Evolutionary conservation across 2,329 filamentous ascomycete genomes (phyloP), one percentile per base, ranked within the genome.

Genomic region (Colletotrichum sp.): DNA sequence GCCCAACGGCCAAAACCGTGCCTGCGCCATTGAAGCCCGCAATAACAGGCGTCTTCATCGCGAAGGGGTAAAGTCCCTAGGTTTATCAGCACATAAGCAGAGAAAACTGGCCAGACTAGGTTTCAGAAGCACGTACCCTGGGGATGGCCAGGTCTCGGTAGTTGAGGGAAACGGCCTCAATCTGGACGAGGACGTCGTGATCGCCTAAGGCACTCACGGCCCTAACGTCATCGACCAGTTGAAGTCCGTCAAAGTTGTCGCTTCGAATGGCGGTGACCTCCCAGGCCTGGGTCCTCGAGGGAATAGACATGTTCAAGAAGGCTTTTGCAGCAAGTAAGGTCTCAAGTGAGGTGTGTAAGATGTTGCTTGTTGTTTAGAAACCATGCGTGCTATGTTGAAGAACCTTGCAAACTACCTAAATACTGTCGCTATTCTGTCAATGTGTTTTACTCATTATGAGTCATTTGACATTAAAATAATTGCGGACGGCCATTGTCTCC

Each of bases 401-500:
- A 43, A 10, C 6, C 38, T 43, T n/a, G 18, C 18, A 43, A 43
- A 0, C 5, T 18, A 15, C 34, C 34, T 18, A 43, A 43, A 43
- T 43, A 43, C 38, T 43, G 18, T 6, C 38, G 18, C 18, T n/a
- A 43, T 43, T 43, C 8, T 18, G 18, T 3, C 18, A 43, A 43
- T 43, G 0, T n/a, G 8, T 4, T 18, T 6, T 3, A n/a, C 0
- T 43, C 18, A 43, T 10, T n/a, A 10, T 12, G 18, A 43, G 18
- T 43, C 18, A 43, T 43, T 43, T n/a, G 8, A 6, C 38, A 43
- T 18, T n/a, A 6, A n/a, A 10, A n/a, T 0, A 10, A n/a, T 10
- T 1, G 3, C 5, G 18, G 38, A 43, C 18, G 8, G 2, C 0
- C 3, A 3, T n/a, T 10, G 16, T 3, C 16, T n/a, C 16, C 38